phyloP scores from a whole-genome alignment of 2,329 filamentous ascomycete species.

The Thielaviopsis euricoi region DNA sequence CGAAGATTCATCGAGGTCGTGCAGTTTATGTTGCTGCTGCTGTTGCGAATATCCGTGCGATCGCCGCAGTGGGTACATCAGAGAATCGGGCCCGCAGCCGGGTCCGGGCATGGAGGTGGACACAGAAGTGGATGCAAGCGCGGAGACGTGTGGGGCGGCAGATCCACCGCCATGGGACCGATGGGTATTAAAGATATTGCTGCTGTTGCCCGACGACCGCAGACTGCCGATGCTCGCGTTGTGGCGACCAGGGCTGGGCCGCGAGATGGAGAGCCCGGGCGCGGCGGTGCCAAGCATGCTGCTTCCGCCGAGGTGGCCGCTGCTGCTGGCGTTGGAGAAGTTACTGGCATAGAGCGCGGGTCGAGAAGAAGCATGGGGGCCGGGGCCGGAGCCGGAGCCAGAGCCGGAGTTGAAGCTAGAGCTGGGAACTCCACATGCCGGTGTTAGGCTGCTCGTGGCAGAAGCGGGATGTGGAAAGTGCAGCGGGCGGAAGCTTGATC shows the following conservation, averaged over 20 bases:
- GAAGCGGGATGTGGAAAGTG: background rate
- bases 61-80: too few relatives aligned
- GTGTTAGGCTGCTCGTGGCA: too few relatives aligned
- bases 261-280: background rate
- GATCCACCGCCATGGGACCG: too few relatives aligned
- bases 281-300: background rate
- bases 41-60: too few relatives aligned
- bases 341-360: background rate
- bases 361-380: too few relatives aligned
- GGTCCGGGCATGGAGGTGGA: too few relatives aligned
- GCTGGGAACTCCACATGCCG: too few relatives aligned
- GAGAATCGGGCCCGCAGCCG: too few relatives aligned
- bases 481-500: background rate
- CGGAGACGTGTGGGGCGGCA: background rate
- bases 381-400: too few relatives aligned
- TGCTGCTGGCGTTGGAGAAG: background rate
- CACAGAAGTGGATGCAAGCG: background rate
- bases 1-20: too few relatives aligned
- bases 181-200: background rate
- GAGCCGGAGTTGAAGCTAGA: background rate
- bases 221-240: background rate
- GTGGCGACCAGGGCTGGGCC: too few relatives aligned
- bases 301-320: background rate
- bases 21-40: background rate
- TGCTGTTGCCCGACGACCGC: background rate